Conservation (phyloP, 306 rosid genomes). For the Urtica urens region DNA sequence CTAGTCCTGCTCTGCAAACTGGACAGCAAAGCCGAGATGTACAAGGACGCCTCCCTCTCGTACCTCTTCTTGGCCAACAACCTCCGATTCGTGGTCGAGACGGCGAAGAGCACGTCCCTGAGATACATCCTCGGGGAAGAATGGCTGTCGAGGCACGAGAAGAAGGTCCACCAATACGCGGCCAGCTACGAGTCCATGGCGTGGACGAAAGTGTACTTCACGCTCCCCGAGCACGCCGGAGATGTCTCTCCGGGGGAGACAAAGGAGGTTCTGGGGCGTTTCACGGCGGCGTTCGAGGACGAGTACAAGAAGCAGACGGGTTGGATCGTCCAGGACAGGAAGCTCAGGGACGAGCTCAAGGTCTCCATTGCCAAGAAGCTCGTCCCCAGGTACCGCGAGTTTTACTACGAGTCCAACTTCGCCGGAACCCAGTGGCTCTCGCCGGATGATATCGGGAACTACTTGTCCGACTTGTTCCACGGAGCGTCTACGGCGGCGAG, state of each 20-base stretch:
- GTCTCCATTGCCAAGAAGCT: conserved; percentile 31
- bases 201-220: conserved; percentile 32
- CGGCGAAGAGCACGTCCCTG: conserved; percentile 15
- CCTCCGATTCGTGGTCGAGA: conserved; percentile 37
- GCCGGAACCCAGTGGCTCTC: conserved; percentile 16
- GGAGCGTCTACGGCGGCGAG: conserved; percentile 22
- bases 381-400: conserved; percentile 24
- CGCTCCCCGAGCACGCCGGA: conserved; percentile 11
- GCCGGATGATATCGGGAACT: conserved; percentile 44
- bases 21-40: conserved; percentile 30
- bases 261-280: conserved; percentile 20
- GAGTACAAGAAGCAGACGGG: conserved; percentile 33
- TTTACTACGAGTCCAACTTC: conserved; percentile 27
- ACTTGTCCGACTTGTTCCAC: conserved; percentile 41
- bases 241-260: conserved; percentile 14
- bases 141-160: conserved; percentile 29
- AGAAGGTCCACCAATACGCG: conserved; percentile 26
- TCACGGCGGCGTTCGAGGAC: conserved; percentile 34
- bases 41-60: conserved; percentile 36
- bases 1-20: conserved; percentile 44
- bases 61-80: conserved; percentile 42
- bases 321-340: conserved; percentile 33
- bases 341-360: conserved; percentile 33
- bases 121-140: conserved; percentile 25
- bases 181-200: conserved; percentile 31